Percentiles rank a stretch among this genome's conserved stretches.
Conservation (phyloP, 2,329 filamentous ascomycete species). For the Trichoderma koningiopsis region DNA sequence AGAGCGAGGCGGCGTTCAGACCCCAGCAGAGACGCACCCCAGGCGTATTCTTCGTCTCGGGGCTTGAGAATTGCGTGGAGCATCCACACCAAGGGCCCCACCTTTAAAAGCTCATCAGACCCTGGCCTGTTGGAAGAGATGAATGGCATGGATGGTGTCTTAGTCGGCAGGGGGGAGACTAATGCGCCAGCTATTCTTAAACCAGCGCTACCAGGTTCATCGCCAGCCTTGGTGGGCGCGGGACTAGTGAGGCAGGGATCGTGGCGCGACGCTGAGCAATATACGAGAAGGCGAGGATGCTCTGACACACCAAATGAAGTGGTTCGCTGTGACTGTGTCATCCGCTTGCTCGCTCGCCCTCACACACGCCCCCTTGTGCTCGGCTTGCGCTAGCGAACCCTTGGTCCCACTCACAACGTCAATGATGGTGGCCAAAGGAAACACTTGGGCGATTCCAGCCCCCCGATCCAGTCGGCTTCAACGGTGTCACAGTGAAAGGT, state of each 20-base stretch:
- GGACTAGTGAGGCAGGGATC: constrained; percentile 38
- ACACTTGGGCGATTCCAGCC: constrained; percentile 28
- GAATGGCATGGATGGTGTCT: constrained; percentile 41
- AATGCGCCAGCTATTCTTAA: constrained; percentile 51
- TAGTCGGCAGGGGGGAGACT: constrained; percentile 37
- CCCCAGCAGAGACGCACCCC: constrained; percentile 24
- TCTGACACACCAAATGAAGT: constrained; percentile 54
- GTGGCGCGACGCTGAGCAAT: constrained; percentile 50
- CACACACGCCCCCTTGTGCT: constrained; percentile 32
- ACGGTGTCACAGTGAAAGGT: constrained; percentile 26
- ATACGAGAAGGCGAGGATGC: constrained; percentile 52
- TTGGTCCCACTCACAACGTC: constrained; percentile 30
- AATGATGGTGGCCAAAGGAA: constrained; percentile 24
- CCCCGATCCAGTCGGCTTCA: constrained; percentile 27
- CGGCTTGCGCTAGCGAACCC: constrained; percentile 35
- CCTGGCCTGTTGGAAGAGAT: constrained; percentile 38
- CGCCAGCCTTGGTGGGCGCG: constrained; percentile 37
- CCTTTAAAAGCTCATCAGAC: constrained; percentile 32
- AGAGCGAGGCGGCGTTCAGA: constrained; percentile 27
- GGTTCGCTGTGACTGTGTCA: constrained; percentile 41
- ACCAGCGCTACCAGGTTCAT: constrained; percentile 42
- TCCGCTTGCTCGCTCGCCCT: constrained; percentile 29
- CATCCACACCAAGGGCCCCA: constrained; percentile 38
- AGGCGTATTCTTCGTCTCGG: constrained; percentile 32
- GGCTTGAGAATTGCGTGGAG: constrained; percentile 43